These are phyloP conservation scores for Psilocybe cubensis DNA, from an alignment of 768 basidiomycete species.

Conservation along the genomic window DNA sequence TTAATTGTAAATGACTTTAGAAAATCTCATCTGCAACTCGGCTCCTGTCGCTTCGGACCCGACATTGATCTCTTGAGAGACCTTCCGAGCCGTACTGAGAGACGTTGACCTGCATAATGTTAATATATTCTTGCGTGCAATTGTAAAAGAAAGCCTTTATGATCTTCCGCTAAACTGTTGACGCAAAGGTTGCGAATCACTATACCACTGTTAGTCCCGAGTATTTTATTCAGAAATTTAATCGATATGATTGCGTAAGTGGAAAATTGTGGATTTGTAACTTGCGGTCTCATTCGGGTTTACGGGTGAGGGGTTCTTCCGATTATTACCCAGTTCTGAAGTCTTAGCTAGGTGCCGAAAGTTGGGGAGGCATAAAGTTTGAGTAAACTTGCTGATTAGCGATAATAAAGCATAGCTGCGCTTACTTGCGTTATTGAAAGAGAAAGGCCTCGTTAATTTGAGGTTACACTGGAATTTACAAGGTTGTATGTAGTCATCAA, in stretches of 20 bases:
- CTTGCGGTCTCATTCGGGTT: background rate
- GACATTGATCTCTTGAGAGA: background rate
- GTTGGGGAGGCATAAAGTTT: too few species aligned
- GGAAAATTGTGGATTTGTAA: background rate
- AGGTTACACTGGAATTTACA: too few species aligned
- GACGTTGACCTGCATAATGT: background rate
- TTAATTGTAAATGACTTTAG: conserved; percentile 12
- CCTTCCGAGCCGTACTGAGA: background rate
- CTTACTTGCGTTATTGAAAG: too few species aligned
- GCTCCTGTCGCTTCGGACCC: background rate
- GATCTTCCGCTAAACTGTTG: too few species aligned
- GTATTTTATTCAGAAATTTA: background rate
- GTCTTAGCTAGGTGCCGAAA: too few species aligned
- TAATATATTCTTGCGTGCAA: background rate
- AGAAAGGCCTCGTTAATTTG: too few species aligned
- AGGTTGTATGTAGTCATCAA: too few species aligned
- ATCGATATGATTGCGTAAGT: background rate
- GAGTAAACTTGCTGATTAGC: too few species aligned
- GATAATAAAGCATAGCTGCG: too few species aligned
- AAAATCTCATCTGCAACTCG: background rate
- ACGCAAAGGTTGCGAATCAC: too few species aligned
- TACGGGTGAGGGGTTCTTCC: background rate
- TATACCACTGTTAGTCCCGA: background rate
- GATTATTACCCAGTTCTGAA: too few species aligned
- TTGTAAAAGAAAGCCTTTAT: background rate